Percentiles rank a stretch among this genome's conserved stretches.
Evolutionary conservation across 129 eudicot species (phyloP).

Genomic region (Lactuca sativa): DNA sequence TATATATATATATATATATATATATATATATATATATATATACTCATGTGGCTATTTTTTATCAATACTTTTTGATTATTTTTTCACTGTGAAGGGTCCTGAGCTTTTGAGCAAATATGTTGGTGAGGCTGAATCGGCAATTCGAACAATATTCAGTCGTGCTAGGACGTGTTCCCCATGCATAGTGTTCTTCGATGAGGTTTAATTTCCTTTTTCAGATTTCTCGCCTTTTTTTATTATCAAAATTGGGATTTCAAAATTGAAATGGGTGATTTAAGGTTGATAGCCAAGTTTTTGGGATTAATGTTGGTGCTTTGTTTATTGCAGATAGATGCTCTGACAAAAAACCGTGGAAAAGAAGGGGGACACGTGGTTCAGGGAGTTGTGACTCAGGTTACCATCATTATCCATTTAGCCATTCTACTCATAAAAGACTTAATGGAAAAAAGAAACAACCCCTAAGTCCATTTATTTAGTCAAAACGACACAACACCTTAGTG

Average conservation of each 20-base stretch:
- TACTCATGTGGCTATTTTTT: not conserved
- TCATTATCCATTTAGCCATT: no score
- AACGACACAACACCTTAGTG: not conserved
- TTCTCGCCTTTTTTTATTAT: not conserved
- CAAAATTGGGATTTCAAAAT: not conserved
- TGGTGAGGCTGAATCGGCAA: conserved; percentile 89
- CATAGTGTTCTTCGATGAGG: conserved; percentile 96
- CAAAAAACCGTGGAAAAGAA: conserved; percentile 82
- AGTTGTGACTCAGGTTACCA: conserved; percentile 67
- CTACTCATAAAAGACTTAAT: no score
- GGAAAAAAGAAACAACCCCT: no score
- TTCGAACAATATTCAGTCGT: conserved; percentile 83
- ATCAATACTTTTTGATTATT: not conserved
- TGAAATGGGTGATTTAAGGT: not conserved
- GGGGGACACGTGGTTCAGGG: conserved; percentile 93
- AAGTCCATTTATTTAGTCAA: not conserved
- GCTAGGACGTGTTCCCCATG: conserved; percentile 98
- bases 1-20: not conserved
- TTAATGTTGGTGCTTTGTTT: conserved; percentile 11
- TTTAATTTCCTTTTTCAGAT: conserved; percentile 28
- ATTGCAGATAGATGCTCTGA: conserved; percentile 81
- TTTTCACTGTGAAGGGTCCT: conserved; percentile 62
- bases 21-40: not conserved
- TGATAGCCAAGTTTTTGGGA: conserved; percentile 1
- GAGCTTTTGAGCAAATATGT: conserved; percentile 88